These are phyloP conservation scores for Phtheirospermum japonicum DNA, from an alignment of 257 asterid species.

Conservation along the genomic window DNA sequence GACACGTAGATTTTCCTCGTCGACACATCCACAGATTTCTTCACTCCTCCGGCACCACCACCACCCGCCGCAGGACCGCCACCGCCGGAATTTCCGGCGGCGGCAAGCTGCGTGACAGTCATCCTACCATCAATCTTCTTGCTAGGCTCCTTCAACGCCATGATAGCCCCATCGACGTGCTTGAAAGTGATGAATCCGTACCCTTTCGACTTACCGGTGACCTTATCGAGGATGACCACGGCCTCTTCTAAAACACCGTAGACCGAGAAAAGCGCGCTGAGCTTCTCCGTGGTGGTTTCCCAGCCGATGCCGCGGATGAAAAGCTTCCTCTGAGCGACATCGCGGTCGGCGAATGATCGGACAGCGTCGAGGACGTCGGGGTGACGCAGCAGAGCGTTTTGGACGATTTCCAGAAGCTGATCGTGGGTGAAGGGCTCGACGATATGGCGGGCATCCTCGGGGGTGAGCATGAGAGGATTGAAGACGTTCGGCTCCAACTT, in stretches of 20 bases:
- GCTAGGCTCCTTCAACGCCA: slow-evolving; percentile 80
- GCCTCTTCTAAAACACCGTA: slow-evolving; percentile 84
- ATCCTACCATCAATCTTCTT: slow-evolving; percentile 79
- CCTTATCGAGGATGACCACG: slow-evolving; percentile 69
- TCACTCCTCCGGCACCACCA: slow-evolving; percentile 38
- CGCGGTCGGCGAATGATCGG: slow-evolving; percentile 58
- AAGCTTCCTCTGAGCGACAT: slow-evolving; percentile 68
- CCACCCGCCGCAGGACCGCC: slow-evolving; percentile 44
- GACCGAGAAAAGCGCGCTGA: slow-evolving; percentile 50
- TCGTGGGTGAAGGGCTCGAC: slow-evolving; percentile 64
- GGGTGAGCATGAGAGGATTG: slow-evolving; percentile 40
- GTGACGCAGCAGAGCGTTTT: slow-evolving; percentile 57
- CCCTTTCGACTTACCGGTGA: slow-evolving; percentile 74
- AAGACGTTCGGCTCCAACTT: slow-evolving; percentile 37
- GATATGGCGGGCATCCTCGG: slow-evolving; percentile 63
- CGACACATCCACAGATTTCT: slow-evolving; percentile 57
- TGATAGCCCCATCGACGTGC: slow-evolving; percentile 70
- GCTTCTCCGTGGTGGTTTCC: slow-evolving; percentile 84
- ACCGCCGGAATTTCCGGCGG: slow-evolving; percentile 59
- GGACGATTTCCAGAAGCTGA: slow-evolving; percentile 62
- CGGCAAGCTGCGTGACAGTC: slow-evolving; percentile 82
- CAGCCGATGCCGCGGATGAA: slow-evolving; percentile 87
- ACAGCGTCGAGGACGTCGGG: slow-evolving; percentile 68
- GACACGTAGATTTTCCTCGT: slow-evolving; percentile 74
- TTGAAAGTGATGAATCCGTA: slow-evolving; percentile 75